These are phyloP conservation scores for Phoenix roebelenii DNA, from an alignment of 176 grass and related monocot genomes.

Conservation along the genomic window DNA sequence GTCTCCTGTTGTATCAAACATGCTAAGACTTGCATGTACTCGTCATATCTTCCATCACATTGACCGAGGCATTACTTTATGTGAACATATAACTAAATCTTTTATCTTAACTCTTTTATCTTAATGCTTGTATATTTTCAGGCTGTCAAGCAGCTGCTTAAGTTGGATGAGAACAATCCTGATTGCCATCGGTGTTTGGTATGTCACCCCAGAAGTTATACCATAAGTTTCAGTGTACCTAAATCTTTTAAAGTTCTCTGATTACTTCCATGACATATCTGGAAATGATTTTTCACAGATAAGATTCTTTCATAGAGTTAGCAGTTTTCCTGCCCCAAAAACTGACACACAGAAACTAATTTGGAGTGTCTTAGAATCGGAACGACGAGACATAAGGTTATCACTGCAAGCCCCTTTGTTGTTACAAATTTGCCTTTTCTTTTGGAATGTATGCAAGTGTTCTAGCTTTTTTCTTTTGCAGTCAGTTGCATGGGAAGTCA, in stretches of 20 bases:
- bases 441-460: neutral
- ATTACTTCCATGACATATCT: too few relatives aligned
- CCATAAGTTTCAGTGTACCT: too few relatives aligned
- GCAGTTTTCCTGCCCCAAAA: conserved; percentile 43
- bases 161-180: conserved; percentile 72
- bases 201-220: conserved; percentile 20
- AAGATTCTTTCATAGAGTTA: conserved; percentile 84
- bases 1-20: too few relatives aligned
- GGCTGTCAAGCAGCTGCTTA: conserved; percentile 89
- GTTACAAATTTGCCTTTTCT: conserved; percentile 3
- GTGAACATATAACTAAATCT: too few relatives aligned
- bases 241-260: too few relatives aligned
- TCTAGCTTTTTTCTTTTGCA: conserved; percentile 26
- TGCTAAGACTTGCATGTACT: too few relatives aligned
- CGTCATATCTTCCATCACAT: too few relatives aligned
- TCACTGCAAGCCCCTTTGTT: conserved; percentile 4
- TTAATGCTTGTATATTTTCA: conserved; percentile 28
- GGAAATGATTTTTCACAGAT: conserved; percentile 39
- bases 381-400: conserved; percentile 77
- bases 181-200: conserved; percentile 87
- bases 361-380: conserved; percentile 80
- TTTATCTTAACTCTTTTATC: conserved; percentile 9
- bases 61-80: too few relatives aligned
- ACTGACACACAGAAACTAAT: conserved; percentile 87
- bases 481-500: conserved; percentile 76